Conservation (phyloP, 163 green algal species). For the Coccomyxa subellipsoidea region DNA sequence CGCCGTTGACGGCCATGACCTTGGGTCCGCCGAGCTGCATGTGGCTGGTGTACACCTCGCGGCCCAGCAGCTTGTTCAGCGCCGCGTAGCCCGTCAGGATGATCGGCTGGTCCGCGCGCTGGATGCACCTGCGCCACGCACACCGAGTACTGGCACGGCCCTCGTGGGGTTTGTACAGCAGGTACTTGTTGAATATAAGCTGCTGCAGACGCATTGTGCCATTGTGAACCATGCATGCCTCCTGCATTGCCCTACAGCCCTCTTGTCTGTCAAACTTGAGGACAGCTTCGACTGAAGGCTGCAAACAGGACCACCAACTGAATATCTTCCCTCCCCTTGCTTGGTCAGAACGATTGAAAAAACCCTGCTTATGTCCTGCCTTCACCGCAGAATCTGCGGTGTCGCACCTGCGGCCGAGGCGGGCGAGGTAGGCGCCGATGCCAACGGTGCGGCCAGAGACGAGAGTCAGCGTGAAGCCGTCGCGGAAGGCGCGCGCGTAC, state of each 20-base stretch:
- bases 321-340: too few relatives aligned
- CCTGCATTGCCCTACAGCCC: too few relatives aligned
- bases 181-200: too few relatives aligned
- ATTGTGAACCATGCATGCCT: too few relatives aligned
- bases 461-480: conserved; percentile 94
- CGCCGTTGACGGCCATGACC: conserved; percentile 89
- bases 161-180: too few relatives aligned
- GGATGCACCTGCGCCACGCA: conserved; percentile 62
- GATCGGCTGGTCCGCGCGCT: conserved; percentile 93
- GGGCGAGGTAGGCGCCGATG: conserved; percentile 98
- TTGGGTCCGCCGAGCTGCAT: conserved; percentile 66
- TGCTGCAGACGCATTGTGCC: too few relatives aligned
- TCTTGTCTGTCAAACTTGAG: too few relatives aligned
- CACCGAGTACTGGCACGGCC: neutral
- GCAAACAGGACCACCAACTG: too few relatives aligned
- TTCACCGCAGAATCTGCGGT: too few relatives aligned
- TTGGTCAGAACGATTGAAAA: too few relatives aligned
- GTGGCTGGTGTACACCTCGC: conserved; percentile 96
- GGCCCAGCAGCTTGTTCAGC: conserved; percentile 98
- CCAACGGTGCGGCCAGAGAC: conserved; percentile 92
- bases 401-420: conserved; percentile 67
- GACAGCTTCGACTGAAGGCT: too few relatives aligned
- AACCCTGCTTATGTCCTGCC: too few relatives aligned
- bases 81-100: conserved; percentile 96
- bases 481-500: conserved; percentile 60